Base-by-base conservation (phyloP, 129 eudicot species). In the Pseudognaphalium luteoalbum region DNA sequence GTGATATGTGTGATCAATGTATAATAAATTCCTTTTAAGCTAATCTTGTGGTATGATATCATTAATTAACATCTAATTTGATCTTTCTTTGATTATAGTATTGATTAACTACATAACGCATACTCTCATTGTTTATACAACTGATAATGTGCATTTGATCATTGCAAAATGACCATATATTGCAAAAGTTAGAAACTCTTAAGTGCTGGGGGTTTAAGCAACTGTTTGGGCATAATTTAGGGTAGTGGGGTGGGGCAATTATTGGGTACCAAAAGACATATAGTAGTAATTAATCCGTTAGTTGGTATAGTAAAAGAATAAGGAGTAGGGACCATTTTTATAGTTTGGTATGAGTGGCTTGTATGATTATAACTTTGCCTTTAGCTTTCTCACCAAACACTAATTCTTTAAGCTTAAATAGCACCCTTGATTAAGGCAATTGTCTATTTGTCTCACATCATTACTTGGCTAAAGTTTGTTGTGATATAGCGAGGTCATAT, bases 351-450 rank as follows among this genome's bases (percentile, higher is more conserved):
- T 64, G n/a, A 64, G 83, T 72, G 65, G 68, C 12, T 73, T 74
- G 41, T 68, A 80, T 80, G 70, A 80, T 80, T 67, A 32, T 58
- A 58, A 15, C 20, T 68, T 68, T 66, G 83, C 79, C 73, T 80
- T 73, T 80, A 65, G 29, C 37, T 73, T 47, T 47, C 12, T 80
- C 42, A 56, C 56, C 83, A 71, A 34, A 70, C 65, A 70, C 67
- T 19, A n/a, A 54, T 80, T 80, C 59, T 73, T 56, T 66, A 56
- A 66, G 39, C 35, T 30, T 15, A 63, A 60, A 30, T 15, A 63
- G 50, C 64, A 78, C 54, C 62, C 28, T 69, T 77, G 70, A 69
- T 69, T 68, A 42, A 39, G 44, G 51, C 76, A 70, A 33, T 28
- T 77, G 69, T 32, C 70, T 57, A 28, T 54, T 28, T 77, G 61